phyloP scores from a whole-genome alignment of 495 filamentous ascomycete species.

The Chaetomium cochliodes region DNA sequence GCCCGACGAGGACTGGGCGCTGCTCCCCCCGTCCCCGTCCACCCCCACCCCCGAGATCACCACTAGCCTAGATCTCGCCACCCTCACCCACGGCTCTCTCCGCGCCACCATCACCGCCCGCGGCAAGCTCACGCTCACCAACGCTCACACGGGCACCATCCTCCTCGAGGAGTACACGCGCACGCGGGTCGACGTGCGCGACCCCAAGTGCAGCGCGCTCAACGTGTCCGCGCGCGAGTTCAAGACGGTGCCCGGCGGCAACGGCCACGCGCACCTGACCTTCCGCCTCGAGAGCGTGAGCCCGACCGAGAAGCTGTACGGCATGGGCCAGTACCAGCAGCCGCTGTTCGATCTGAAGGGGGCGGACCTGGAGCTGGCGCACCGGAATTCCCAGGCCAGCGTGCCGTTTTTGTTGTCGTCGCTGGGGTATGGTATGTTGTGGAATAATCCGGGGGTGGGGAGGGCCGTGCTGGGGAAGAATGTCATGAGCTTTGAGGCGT shows the following conservation, averaged over 20 bases:
- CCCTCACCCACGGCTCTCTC: slow-evolving; percentile 53
- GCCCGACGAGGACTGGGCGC: slow-evolving; percentile 55
- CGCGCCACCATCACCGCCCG: slow-evolving; percentile 46
- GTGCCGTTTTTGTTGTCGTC: slow-evolving; percentile 57
- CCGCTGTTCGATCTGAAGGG: slow-evolving; percentile 57
- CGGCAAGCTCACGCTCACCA: slow-evolving; percentile 54
- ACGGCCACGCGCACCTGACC: slow-evolving; percentile 51
- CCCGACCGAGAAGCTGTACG: slow-evolving; percentile 55
- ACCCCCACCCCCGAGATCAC: neutral
- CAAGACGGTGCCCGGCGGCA: slow-evolving; percentile 48
- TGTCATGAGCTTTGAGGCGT: slow-evolving; percentile 58
- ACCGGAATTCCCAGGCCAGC: slow-evolving; percentile 61
- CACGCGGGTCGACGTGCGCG: slow-evolving; percentile 49
- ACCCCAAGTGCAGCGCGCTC: slow-evolving; percentile 57
- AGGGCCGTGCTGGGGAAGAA: slow-evolving; percentile 57
- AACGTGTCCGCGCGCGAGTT: slow-evolving; percentile 56
- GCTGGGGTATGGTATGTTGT: slow-evolving; percentile 57
- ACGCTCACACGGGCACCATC: slow-evolving; percentile 33
- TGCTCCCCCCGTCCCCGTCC: slow-evolving; percentile 19
- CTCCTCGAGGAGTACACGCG: slow-evolving; percentile 58
- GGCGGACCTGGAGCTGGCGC: slow-evolving; percentile 56
- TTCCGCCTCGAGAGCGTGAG: slow-evolving; percentile 53
- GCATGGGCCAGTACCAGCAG: slow-evolving; percentile 65
- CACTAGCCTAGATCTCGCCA: neutral
- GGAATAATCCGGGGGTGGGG: slow-evolving; percentile 59